These are phyloP conservation scores for Candida anglica DNA, from an alignment of 805 yeast species.

Conservation along the genomic window DNA sequence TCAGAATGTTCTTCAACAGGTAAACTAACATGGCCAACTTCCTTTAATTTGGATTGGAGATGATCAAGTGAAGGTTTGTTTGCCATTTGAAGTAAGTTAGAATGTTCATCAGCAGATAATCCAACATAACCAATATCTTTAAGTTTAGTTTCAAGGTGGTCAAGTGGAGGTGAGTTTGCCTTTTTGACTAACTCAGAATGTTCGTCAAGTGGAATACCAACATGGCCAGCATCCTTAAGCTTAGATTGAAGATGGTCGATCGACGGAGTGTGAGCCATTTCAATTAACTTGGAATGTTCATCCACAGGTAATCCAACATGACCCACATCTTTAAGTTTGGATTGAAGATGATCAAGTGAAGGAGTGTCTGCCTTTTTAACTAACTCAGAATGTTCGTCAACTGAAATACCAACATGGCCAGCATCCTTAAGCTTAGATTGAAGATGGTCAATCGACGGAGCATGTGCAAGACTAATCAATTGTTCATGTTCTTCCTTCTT, in stretches of 20 bases:
- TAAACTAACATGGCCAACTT: slow-evolving; percentile 12
- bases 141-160: slow-evolving; percentile 16
- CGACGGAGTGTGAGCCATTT: slow-evolving; percentile 19
- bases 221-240: slow-evolving; percentile 12
- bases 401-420: slow-evolving; percentile 9
- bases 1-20: slow-evolving; percentile 8
- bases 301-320: slow-evolving; percentile 23
- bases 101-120: slow-evolving; percentile 8
- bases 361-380: slow-evolving; percentile 15
- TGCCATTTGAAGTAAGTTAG: slow-evolving; percentile 7
- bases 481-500: slow-evolving; percentile 10
- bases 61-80: slow-evolving; percentile 16
- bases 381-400: slow-evolving; percentile 13
- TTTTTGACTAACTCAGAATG: slow-evolving; percentile 7
- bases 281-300: slow-evolving; percentile 25
- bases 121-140: slow-evolving; percentile 9
- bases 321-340: slow-evolving; percentile 16
- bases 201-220: slow-evolving; percentile 10
- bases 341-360: slow-evolving; percentile 16
- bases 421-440: slow-evolving; percentile 6
- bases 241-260: slow-evolving; percentile 17
- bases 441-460: slow-evolving; percentile 21
- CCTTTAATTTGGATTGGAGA: slow-evolving; percentile 8
- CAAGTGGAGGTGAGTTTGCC: slow-evolving; percentile 17
- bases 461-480: slow-evolving; percentile 9